Conservation (phyloP, 2,329 filamentous ascomycete species). For the Lecanoromycetidae sp. region DNA sequence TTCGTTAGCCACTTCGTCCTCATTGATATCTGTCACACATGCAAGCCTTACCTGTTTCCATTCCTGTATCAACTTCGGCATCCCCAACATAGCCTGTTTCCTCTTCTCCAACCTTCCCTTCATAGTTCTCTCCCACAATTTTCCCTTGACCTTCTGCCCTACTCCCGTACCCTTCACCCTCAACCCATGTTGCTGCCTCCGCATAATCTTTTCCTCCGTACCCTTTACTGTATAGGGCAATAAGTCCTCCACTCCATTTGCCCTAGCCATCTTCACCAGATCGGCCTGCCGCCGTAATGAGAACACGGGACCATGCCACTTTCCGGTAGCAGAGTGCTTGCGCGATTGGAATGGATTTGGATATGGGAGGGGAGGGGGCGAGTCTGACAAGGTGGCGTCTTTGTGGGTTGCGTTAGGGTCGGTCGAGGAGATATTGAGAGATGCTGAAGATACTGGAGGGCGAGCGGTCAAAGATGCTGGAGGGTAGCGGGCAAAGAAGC, state of each 20-base stretch:
- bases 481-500: constrained; percentile 84
- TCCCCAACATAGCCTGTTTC: constrained; percentile 83
- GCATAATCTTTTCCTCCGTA: constrained; percentile 53
- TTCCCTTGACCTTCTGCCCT: constrained; percentile 89
- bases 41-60: constrained; percentile 71
- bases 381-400: constrained; percentile 24
- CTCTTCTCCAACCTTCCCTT: constrained; percentile 73
- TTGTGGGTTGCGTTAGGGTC: constrained; percentile 31
- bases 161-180: constrained; percentile 86
- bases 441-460: constrained; percentile 19
- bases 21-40: background rate
- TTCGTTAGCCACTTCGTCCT: constrained; percentile 25
- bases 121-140: constrained; percentile 79
- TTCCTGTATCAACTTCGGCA: constrained; percentile 80
- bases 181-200: constrained; percentile 62
- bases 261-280: constrained; percentile 69
- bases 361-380: constrained; percentile 26
- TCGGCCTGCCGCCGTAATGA: constrained; percentile 82
- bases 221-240: constrained; percentile 67
- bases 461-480: constrained; percentile 39
- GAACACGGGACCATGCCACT: constrained; percentile 72
- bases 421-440: constrained; percentile 30
- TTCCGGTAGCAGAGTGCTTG: constrained; percentile 56
- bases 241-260: constrained; percentile 68
- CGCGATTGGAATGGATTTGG: constrained; percentile 22